Base-by-base conservation (phyloP, 2,329 filamentous ascomycete genomes). In the Tolypocladium guangdongense region DNA sequence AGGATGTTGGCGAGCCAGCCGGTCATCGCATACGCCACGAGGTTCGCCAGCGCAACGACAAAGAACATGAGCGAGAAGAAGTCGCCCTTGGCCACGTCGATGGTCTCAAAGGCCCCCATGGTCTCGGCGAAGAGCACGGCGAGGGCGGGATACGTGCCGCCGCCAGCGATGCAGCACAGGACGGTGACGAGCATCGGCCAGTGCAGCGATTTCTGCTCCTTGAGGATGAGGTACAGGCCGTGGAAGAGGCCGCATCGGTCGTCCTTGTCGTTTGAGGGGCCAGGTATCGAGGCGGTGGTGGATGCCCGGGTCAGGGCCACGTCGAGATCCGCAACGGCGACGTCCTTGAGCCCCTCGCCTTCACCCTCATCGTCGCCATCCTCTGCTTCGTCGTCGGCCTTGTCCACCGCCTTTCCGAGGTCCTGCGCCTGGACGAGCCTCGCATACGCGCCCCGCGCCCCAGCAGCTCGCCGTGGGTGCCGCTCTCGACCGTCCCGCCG, bases 381-480 rank as follows among this genome's bases (percentile, higher is more conserved):
- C 22, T 55, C 58, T 10, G 58, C 52, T 2, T 54, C 55, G 0
- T 52, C 51, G 2, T 59, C 57, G 0, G 47, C 36, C 0, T 55
- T 41, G 20, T 49, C 49, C 4, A 37, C 53, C 0, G 55, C 57
- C 48, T 63, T 57, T 10, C 62, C 61, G n/a, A 75, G 64, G 53
- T 73, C 68, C 54, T 75, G 72, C 1, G 70, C 64, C 22, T 63
- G 60, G 5, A 83, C 79, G 2, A 84, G 68, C 4, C 69, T 67
- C 7, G 69, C 71, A 57, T 85, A 84, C 12, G 78, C 66, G 0
- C 80, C 68, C 62, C 68, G 12, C 67, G 63, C 1, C 66, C 61
- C 11, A 87, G 66, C 0, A 87, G 71, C 49, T 80, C 71, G 6
- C 79, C 71, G 54, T 87, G 84, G 0, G 76, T 81, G 0, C 84